These are phyloP conservation scores for Aethionema arabicum DNA, from an alignment of 345 rosid species.

Conservation along the genomic window DNA sequence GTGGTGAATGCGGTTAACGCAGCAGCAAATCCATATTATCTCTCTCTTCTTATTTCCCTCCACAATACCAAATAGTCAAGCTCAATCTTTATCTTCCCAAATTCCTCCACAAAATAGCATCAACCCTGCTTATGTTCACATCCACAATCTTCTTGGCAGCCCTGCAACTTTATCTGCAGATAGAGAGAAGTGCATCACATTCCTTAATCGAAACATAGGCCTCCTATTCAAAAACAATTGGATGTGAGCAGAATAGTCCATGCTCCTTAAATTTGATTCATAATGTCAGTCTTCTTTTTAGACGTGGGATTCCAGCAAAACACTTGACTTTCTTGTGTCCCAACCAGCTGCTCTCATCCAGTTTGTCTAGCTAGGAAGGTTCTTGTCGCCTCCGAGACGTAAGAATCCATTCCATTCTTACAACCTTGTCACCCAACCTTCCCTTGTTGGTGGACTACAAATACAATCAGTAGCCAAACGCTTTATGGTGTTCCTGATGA, in stretches of 20 bases:
- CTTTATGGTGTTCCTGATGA: constrained; percentile 39
- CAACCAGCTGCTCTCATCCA: constrained; percentile 47
- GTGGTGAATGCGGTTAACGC: constrained; percentile 19
- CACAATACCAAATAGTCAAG: constrained; percentile 19
- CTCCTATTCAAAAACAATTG: too few relatives aligned
- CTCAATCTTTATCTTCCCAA: background rate
- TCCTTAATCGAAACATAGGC: too few relatives aligned
- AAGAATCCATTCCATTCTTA: constrained; percentile 26
- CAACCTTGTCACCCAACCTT: background rate
- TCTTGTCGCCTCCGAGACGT: constrained; percentile 44
- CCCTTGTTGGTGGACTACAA: constrained; percentile 15
- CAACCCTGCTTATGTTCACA: background rate
- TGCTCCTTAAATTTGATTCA: too few relatives aligned
- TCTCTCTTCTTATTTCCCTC: background rate
- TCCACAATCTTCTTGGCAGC: constrained; percentile 12
- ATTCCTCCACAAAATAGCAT: constrained; percentile 11
- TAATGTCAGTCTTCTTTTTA: too few relatives aligned
- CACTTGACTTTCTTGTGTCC: constrained; percentile 45
- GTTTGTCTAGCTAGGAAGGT: constrained; percentile 58
- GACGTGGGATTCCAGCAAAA: constrained; percentile 17
- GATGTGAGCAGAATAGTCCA: too few relatives aligned
- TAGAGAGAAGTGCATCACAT: constrained; percentile 39
- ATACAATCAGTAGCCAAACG: background rate
- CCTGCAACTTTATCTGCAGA: constrained; percentile 30
- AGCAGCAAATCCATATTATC: constrained; percentile 25